Evolutionary conservation across 108 stramenopile species (phyloP), one percentile per base, ranked within the genome.

Genomic region (Aurantiochytrium sp.): DNA sequence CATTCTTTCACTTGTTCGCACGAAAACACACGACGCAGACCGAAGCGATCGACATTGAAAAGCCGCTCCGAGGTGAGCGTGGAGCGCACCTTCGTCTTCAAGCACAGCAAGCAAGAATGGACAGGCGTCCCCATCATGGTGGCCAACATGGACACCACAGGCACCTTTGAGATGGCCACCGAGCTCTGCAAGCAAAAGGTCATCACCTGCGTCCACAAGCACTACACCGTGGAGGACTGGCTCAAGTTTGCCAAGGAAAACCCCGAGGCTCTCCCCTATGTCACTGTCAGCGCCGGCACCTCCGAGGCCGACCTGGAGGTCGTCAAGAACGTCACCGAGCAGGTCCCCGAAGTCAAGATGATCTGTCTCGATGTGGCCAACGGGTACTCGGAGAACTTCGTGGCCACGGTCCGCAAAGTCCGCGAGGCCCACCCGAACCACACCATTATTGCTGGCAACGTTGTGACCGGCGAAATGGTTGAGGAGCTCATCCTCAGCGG

Each of bases 321-420:
- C 60, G 21, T 92, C 51, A 42, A 72, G 18, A 87, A 3, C 29
- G 72, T 93, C 58, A n/a, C 90, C 5, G 59, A 35, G 4, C 43
- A 72, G 16, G 29, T 60, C 59, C 89, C 90, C 5, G 59, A 57
- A n/a, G 35, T 92, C 72, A 51, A 45, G 35, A 89, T 89, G 58
- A 90, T 93, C 64, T 93, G 93, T 89, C 44, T 93, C 44, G 93
- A 93, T 44, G 93, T 93, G 23, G 93, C 93, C 44, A 93, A 93
- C 72, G 93, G 93, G 23, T 93, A 93, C 71, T 88, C 89, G 8
- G 93, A 93, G 72, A 23, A 55, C 87, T 93, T 93, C 64, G 91
- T 93, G 14, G 18, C 58, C 2, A 21, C 49, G 60, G 91, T 93
- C 19, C 69, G 88, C 5, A 60, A 12, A 49, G 42, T 51, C 18